A percentile compares a stretch with the other conserved stretches of the same genome.
Evolutionary conservation across 768 basidiomycete species (phyloP).

Genomic region (Tylopilus sp.): DNA sequence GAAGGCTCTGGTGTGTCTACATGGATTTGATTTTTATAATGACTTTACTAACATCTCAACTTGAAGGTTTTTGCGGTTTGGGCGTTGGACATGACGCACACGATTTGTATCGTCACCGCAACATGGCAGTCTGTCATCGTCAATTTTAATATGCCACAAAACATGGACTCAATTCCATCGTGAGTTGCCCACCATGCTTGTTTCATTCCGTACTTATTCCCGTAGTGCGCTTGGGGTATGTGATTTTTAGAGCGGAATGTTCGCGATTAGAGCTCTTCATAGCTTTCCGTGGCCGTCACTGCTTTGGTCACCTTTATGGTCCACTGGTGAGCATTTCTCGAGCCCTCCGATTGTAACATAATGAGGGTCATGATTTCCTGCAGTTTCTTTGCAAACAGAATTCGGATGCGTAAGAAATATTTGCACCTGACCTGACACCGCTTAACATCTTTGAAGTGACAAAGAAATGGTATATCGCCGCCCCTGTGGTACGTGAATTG

Average conservation of each 20-base stretch:
- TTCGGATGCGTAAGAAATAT: slow-evolving; percentile 29
- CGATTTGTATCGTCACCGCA: slow-evolving; percentile 22
- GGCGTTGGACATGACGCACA: slow-evolving; percentile 29
- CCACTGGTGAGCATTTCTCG: slow-evolving; percentile 24
- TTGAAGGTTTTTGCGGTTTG: slow-evolving; percentile 29
- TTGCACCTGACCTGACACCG: neutral
- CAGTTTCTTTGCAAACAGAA: slow-evolving; percentile 34
- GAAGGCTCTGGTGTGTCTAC: slow-evolving; percentile 24
- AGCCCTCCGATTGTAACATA: no score
- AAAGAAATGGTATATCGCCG: slow-evolving; percentile 32
- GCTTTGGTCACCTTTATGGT: slow-evolving; percentile 31
- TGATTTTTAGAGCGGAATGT: neutral
- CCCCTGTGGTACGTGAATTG: slow-evolving; percentile 21
- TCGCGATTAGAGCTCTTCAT: neutral
- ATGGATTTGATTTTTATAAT: neutral
- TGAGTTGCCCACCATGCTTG: slow-evolving; percentile 1
- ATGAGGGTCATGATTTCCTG: neutral
- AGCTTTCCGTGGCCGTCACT: slow-evolving; percentile 33
- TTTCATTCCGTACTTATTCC: neutral
- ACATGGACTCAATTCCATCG: slow-evolving; percentile 30
- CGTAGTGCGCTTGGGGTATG: slow-evolving; percentile 29
- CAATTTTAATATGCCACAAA: slow-evolving; percentile 22
- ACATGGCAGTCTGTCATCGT: slow-evolving; percentile 28
- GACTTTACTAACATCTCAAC: neutral
- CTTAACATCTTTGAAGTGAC: slow-evolving; percentile 24